Percentiles rank a stretch among this genome's conserved stretches.
Conservation (phyloP, 768 basidiomycete genomes). For the Tricholoma terreum region DNA sequence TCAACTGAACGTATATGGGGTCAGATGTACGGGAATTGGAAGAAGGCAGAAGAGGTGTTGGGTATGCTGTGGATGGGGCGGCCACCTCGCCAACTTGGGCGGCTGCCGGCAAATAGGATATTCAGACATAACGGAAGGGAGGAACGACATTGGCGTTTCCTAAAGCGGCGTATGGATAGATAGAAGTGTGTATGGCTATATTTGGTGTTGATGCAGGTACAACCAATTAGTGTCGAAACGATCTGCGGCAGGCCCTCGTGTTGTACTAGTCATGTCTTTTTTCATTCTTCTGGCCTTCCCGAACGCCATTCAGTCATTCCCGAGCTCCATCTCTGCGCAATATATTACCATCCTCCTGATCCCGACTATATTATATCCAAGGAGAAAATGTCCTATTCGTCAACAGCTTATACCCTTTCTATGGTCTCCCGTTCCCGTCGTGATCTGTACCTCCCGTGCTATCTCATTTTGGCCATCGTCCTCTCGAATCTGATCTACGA, state of each 20-base stretch:
- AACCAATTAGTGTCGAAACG: conserved; percentile 18
- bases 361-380: background rate
- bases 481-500: conserved; percentile 1
- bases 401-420: background rate
- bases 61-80: conserved; percentile 11
- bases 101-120: conserved; percentile 23
- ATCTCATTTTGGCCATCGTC: conserved; percentile 9
- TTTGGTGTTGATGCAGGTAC: background rate
- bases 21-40: conserved; percentile 16
- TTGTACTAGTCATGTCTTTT: background rate
- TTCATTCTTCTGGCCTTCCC: background rate
- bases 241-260: conserved; percentile 19
- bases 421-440: conserved; percentile 21
- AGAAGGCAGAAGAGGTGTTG: conserved; percentile 13
- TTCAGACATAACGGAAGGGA: conserved; percentile 33
- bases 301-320: conserved; percentile 14
- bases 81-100: conserved; percentile 9
- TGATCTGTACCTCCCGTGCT: conserved; percentile 20
- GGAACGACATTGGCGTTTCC: conserved; percentile 26
- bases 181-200: too few relatives aligned
- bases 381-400: background rate
- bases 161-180: conserved; percentile 19
- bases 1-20: conserved; percentile 11
- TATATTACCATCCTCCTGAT: background rate
- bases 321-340: conserved; percentile 5